Base-by-base conservation (phyloP, 2,329 filamentous ascomycete species). In the Ustilaginoidea virens region DNA sequence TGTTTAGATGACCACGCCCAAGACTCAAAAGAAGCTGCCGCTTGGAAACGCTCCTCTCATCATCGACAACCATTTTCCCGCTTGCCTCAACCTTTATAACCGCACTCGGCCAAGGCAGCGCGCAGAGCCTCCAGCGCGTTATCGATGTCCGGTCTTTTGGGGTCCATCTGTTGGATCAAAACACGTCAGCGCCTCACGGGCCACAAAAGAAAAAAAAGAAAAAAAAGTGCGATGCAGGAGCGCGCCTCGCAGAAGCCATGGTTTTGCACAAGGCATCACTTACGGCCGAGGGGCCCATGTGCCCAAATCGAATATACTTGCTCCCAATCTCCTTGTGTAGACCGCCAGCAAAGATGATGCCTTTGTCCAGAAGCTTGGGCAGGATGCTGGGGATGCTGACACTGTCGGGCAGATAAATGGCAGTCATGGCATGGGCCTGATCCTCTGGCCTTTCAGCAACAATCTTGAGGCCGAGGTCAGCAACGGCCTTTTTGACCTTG, bases 381-480 rank as follows among this genome's bases (percentile, higher is more conserved):
- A 98, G 66, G 19, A 98, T 63, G 39, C 93, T 81, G 3, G 85
- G 69, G 17, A 80, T 76, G 42, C 77, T 74, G 30, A 96, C 60
- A 23, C 68, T 76, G 36, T 96, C 82, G 2, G 90, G 90, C 31
- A 98, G 68, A 56, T 90, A 94, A 41, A 98, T 90, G 33, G 90
- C 87, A 4, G 90, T 98, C 90, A 98, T 98, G 45, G 81, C 85
- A 53, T 92, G 87, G 23, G 90, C 85, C 60, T 96, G 87, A 55
- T 92, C 80, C 45, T 87, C 83, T 0, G 80, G 78, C 52, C 87
- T 80, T 20, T 69, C 56, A 14, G 90, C 86, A 21, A 98, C 66
- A 51, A 94, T 80, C 59, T 83, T 80, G 34, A 98, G 66, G 4
- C 90, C 90, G 20, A 96, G 63, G 29, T 80, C 77, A 5, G 71